Evolutionary conservation across 805 yeast genomes (phyloP).

Genomic region (Metschnikowia continentalis): DNA sequence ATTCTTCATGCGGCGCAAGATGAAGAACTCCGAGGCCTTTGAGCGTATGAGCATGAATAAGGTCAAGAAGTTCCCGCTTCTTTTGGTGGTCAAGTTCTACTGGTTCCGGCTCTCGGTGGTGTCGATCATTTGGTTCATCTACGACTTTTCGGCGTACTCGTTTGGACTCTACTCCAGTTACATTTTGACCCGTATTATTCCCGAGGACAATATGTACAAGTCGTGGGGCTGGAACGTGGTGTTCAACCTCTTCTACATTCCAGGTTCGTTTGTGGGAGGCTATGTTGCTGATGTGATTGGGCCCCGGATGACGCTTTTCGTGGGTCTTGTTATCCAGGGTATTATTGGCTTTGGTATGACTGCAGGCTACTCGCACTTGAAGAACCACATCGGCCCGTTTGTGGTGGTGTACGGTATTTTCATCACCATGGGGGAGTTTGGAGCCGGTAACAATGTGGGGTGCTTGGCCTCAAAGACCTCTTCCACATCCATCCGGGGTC

Average conservation of each 20-base stretch:
- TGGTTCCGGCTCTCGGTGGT: conserved; percentile 75
- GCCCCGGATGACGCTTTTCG: conserved; percentile 73
- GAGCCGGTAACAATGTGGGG: conserved; percentile 93
- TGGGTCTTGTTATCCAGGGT: conserved; percentile 72
- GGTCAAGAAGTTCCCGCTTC: conserved; percentile 56
- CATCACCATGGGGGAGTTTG: conserved; percentile 84
- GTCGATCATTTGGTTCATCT: conserved; percentile 82
- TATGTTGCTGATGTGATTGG: conserved; percentile 79
- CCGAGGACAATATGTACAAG: conserved; percentile 59
- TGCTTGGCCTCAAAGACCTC: conserved; percentile 80
- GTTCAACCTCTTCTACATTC: conserved; percentile 80
- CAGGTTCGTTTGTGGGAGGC: conserved; percentile 91
- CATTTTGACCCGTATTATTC: conserved; percentile 57
- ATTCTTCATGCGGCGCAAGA: conserved; percentile 71
- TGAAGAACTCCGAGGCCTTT: conserved; percentile 71
- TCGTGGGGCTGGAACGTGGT: conserved; percentile 93
- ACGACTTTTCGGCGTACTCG: conserved; percentile 84
- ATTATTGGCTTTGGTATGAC: conserved; percentile 82
- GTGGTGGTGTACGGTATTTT: conserved; percentile 87
- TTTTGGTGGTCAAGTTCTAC: conserved; percentile 69
- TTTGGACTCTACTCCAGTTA: conserved; percentile 80
- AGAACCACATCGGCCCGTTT: conserved; percentile 66
- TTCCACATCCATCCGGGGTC: conserved; percentile 86
- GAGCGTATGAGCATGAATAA: conserved; percentile 64
- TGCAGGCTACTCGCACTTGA: conserved; percentile 54